Evolutionary conservation across 495 filamentous ascomycete genomes (phyloP).

Genomic region (Neurospora sp.): DNA sequence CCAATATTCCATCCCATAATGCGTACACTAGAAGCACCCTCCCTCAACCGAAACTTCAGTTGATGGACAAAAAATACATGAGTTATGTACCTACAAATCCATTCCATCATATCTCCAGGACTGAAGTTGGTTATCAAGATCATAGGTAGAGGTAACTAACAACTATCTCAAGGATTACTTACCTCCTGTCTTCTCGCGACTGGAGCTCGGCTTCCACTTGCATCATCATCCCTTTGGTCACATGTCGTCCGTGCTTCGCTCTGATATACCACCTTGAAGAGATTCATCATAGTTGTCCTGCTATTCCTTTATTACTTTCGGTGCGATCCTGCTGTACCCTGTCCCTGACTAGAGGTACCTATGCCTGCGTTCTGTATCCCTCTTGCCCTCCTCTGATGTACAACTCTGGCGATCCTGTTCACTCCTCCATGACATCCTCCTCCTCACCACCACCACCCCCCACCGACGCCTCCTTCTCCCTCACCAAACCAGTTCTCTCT

Average conservation of each 20-base stretch:
- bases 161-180: not conserved
- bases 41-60: not conserved
- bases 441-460: not conserved
- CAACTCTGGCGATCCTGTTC: not conserved
- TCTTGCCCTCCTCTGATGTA: not conserved
- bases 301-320: not conserved
- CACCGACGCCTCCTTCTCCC: not conserved
- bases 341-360: too few species aligned
- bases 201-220: not conserved
- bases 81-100: not conserved
- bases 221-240: not conserved
- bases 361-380: not conserved
- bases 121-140: not conserved
- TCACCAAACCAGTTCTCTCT: not conserved
- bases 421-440: not conserved
- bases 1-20: not conserved
- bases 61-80: not conserved
- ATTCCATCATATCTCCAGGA: not conserved
- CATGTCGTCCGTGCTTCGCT: not conserved
- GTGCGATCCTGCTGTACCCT: not conserved
- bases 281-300: fast-evolving
- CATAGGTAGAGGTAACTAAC: not conserved
- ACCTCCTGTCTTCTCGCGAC: not conserved
- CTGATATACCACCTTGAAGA: not conserved
- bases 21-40: not conserved